These are phyloP conservation scores for Citrus trifoliata DNA, from an alignment of 345 rosid species.

Conservation along the genomic window DNA sequence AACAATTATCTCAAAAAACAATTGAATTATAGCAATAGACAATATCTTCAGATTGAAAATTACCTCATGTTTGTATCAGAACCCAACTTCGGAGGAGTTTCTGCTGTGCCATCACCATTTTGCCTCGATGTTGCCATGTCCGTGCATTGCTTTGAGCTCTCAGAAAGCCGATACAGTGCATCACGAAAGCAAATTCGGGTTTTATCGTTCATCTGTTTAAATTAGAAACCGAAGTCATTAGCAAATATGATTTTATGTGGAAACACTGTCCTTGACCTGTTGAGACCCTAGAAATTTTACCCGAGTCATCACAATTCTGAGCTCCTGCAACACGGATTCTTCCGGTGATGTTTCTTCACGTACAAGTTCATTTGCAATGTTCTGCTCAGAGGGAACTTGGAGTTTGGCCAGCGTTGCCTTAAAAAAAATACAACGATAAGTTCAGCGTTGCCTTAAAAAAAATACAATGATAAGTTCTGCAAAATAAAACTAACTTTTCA, in stretches of 20 bases:
- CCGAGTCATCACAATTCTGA: conserved; percentile 61
- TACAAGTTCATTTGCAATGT: conserved; percentile 21
- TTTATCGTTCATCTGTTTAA: conserved; percentile 51
- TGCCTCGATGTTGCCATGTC: conserved; percentile 7
- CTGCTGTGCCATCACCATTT: conserved; percentile 18
- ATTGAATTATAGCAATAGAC: background rate
- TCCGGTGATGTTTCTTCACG: conserved; percentile 43
- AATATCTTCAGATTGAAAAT: background rate
- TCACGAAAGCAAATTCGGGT: conserved; percentile 76
- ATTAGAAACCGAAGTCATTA: conserved; percentile 10
- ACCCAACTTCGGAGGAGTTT: conserved; percentile 18
- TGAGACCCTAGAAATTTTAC: conserved; percentile 27
- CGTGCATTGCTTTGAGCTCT: conserved; percentile 40
- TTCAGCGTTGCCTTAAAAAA: conserved; percentile 25
- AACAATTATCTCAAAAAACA: background rate
- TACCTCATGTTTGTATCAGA: conserved; percentile 29
- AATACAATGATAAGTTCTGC: conserved; percentile 9
- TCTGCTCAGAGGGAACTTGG: conserved; percentile 24
- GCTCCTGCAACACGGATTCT: conserved; percentile 62
- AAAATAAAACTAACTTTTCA: background rate
- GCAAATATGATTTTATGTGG: background rate
- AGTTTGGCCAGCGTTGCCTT: conserved; percentile 23
- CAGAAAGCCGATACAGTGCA: conserved; percentile 84
- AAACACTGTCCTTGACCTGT: background rate
- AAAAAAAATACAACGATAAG: conserved; percentile 18